phyloP scores from a whole-genome alignment of 352 stramenopile species.

The Pythium dissimile region DNA sequence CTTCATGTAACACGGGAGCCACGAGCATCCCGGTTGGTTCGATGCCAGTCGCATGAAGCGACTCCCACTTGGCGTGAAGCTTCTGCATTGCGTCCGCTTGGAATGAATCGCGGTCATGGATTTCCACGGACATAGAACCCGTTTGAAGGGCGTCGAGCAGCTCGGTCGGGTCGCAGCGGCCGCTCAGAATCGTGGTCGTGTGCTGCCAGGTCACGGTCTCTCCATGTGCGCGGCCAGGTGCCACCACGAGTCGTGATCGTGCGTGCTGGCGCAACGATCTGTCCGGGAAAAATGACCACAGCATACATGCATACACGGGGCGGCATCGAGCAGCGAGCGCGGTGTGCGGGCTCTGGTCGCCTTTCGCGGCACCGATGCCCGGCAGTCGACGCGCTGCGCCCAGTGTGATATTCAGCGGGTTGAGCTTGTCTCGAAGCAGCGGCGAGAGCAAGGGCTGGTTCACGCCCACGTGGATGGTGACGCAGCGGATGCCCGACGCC shows the following conservation, averaged over 20 bases:
- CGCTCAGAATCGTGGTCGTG: conserved; percentile 51
- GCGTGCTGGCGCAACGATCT: conserved; percentile 16
- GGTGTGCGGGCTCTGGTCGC: conserved; percentile 31
- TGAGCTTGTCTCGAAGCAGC: conserved; percentile 42
- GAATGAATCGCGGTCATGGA: conserved; percentile 69
- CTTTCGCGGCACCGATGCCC: conserved; percentile 26
- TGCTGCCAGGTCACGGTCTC: conserved; percentile 37
- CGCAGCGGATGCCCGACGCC: conserved; percentile 34
- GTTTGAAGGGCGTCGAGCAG: conserved; percentile 53
- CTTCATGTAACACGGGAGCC: neutral
- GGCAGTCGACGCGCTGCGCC: conserved; percentile 40
- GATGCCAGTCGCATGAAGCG: conserved; percentile 35
- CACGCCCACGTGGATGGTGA: conserved; percentile 47
- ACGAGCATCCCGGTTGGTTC: conserved; percentile 15
- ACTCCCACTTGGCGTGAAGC: conserved; percentile 62
- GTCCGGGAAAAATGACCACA: conserved; percentile 50
- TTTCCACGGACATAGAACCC: conserved; percentile 37
- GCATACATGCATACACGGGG: conserved; percentile 53
- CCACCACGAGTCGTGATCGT: conserved; percentile 8
- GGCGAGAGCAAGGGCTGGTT: conserved; percentile 46
- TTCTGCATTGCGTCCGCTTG: conserved; percentile 31
- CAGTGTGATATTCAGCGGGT: conserved; percentile 65
- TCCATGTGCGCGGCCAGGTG: neutral
- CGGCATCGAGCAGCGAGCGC: conserved; percentile 42
- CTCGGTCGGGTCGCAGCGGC: conserved; percentile 31